Conservation (phyloP, 129 eudicot species). For the Ambrosia artemisiifolia region DNA sequence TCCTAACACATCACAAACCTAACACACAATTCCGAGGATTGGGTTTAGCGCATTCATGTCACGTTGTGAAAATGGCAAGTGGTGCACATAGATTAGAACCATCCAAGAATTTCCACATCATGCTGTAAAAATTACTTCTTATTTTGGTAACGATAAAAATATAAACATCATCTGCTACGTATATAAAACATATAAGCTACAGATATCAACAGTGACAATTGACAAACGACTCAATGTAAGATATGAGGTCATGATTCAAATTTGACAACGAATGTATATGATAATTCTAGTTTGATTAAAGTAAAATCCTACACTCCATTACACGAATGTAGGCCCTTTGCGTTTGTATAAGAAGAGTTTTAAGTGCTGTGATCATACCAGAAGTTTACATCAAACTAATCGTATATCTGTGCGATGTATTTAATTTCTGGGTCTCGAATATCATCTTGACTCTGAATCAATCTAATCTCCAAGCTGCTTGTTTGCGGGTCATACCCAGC, state of each 20-base stretch:
- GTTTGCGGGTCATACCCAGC: slow-evolving; percentile 79
- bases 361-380: not conserved
- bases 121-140: not conserved
- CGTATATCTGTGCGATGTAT: slow-evolving; percentile 58
- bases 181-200: not conserved
- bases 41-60: too few species aligned
- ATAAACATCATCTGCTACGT: too few species aligned
- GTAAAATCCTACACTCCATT: slow-evolving; percentile 5
- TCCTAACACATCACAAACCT: too few species aligned
- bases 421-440: slow-evolving; percentile 81
- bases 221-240: not conserved
- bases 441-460: slow-evolving; percentile 88
- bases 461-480: slow-evolving; percentile 95
- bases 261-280: not conserved
- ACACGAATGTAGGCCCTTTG: slow-evolving; percentile 19
- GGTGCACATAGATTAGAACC: too few species aligned
- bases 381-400: slow-evolving; percentile 23
- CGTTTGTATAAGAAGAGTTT: slow-evolving; percentile 8
- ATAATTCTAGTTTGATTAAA: slow-evolving; percentile 10
- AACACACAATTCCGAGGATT: too few species aligned
- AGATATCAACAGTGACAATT: not conserved
- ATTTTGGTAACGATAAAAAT: too few species aligned
- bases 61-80: too few species aligned
- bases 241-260: not conserved
- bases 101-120: too few species aligned